phyloP scores from a whole-genome alignment of 495 filamentous ascomycete species.

The Hyaloscypha finlandica region DNA sequence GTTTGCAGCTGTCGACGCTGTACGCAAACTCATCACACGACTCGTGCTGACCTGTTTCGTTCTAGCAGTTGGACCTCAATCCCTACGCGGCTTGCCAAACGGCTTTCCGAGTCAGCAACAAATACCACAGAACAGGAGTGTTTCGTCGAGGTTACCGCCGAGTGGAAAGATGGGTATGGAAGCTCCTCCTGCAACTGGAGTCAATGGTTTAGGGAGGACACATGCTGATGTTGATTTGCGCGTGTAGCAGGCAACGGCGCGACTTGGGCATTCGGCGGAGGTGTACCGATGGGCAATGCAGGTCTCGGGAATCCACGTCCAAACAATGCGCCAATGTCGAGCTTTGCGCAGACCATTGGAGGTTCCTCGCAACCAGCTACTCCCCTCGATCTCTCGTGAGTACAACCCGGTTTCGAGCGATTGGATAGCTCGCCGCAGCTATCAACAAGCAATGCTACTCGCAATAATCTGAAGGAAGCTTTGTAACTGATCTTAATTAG shows the following conservation, averaged over 20 bases:
- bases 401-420: slow-evolving; percentile 27
- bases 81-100: slow-evolving; percentile 66
- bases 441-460: neutral
- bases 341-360: slow-evolving; percentile 81
- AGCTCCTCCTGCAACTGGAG: neutral
- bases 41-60: slow-evolving; percentile 9
- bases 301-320: slow-evolving; percentile 60
- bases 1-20: neutral
- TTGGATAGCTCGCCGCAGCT: neutral
- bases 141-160: slow-evolving; percentile 69
- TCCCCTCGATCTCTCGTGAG: slow-evolving; percentile 81
- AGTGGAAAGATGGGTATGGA: slow-evolving; percentile 74
- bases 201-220: neutral
- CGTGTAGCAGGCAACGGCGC: slow-evolving; percentile 61
- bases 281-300: slow-evolving; percentile 68
- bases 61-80: slow-evolving; percentile 66
- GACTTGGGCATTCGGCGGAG: slow-evolving; percentile 71
- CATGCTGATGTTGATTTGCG: slow-evolving; percentile 34
- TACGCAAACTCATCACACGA: neutral
- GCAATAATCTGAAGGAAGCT: neutral
- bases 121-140: slow-evolving; percentile 64
- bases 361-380: slow-evolving; percentile 72
- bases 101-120: slow-evolving; percentile 68
- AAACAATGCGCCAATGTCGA: slow-evolving; percentile 62
- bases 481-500: slow-evolving; percentile 41